A percentile compares a stretch with the other conserved stretches of the same genome.
These are phyloP conservation scores for Lactarius hatsudake DNA, from an alignment of 768 basidiomycete genomes.

Conservation along the genomic window DNA sequence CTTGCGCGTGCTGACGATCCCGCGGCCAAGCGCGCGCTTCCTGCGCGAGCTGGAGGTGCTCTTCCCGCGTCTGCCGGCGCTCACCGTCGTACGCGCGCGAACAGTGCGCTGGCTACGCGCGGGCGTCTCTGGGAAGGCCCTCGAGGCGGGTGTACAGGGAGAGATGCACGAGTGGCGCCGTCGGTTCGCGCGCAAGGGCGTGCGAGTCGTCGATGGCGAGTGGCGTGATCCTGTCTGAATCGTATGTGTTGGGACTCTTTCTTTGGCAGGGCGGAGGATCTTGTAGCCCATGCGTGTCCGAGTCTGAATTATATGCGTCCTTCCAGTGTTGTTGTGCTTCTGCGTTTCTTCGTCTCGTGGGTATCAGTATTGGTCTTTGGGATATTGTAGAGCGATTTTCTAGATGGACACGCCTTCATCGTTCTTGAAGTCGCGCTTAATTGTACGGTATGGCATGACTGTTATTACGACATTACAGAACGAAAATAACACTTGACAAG, in stretches of 20 bases:
- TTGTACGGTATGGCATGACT: background rate
- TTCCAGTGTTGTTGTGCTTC: background rate
- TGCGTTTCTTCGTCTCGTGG: background rate
- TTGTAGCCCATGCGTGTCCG: background rate
- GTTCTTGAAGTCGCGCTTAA: background rate
- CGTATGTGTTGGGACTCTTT: background rate
- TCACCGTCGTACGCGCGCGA: constrained; percentile 56
- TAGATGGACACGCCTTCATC: background rate
- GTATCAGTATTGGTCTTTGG: background rate
- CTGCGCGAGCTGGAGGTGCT: constrained; percentile 54
- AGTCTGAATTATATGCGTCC: background rate
- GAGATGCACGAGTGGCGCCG: constrained; percentile 75
- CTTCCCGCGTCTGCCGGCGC: constrained; percentile 53
- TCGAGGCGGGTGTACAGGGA: constrained; percentile 74
- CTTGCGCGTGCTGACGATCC: constrained; percentile 68
- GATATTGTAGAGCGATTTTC: background rate
- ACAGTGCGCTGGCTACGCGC: constrained; percentile 72
- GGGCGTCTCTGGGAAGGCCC: constrained; percentile 63
- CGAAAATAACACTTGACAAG: background rate
- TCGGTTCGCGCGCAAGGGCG: constrained; percentile 53
- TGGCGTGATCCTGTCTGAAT: constrained; percentile 48
- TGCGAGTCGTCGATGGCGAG: constrained; percentile 67
- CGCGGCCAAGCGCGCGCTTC: constrained; percentile 63
- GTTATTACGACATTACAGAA: background rate
- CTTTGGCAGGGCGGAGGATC: background rate